These are phyloP conservation scores for Salix exigua DNA, from an alignment of 345 rosid genomes.

Conservation along the genomic window DNA sequence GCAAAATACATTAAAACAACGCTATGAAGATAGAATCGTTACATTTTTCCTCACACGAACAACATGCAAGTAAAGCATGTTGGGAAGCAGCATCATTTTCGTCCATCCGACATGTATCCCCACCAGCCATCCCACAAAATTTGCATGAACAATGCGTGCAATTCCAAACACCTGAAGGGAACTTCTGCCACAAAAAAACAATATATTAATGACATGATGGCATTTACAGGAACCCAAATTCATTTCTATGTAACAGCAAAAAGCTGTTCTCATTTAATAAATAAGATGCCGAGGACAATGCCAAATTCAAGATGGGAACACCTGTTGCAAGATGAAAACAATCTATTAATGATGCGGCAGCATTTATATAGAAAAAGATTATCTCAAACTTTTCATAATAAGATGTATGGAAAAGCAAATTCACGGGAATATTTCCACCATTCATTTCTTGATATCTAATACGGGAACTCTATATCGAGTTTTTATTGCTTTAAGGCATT, in stretches of 20 bases:
- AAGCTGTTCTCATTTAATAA: background rate
- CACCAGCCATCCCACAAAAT: conserved; percentile 56
- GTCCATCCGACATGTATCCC: conserved; percentile 28
- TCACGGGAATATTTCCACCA: background rate
- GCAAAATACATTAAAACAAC: background rate
- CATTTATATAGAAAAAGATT: background rate
- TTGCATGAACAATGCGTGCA: conserved; percentile 87
- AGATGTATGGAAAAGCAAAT: background rate
- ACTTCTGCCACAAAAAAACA: conserved; percentile 45
- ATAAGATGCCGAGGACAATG: conserved; percentile 32
- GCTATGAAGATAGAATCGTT: conserved; percentile 22
- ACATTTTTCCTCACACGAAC: conserved; percentile 84
- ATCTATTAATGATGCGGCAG: background rate
- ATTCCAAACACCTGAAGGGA: conserved; percentile 85
- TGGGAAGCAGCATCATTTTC: conserved; percentile 21
- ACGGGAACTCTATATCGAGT: background rate
- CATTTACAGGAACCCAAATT: background rate
- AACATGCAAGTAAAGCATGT: conserved; percentile 42
- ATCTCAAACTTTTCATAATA: background rate
- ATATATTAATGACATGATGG: background rate
- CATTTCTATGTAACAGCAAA: background rate
- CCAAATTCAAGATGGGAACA: conserved; percentile 79
- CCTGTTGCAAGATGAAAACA: conserved; percentile 42
- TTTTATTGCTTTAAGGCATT: background rate
- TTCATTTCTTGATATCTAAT: background rate